Base-by-base conservation (phyloP, 1,284 basidiomycete genomes). In the Stereum hirsutum region DNA sequence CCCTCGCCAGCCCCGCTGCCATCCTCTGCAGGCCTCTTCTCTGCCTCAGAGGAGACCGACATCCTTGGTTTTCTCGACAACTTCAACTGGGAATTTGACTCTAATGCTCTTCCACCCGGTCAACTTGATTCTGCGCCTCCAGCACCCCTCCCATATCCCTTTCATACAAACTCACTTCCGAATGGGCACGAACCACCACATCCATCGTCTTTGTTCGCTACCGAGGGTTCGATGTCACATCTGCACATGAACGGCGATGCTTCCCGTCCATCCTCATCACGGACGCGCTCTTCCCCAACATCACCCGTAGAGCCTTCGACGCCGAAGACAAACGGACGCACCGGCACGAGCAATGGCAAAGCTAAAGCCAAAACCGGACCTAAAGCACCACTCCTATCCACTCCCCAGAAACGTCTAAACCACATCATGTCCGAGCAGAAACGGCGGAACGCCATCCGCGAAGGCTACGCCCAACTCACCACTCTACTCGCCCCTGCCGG, bases 361-460 rank as follows among this genome's bases (percentile, higher is more conserved):
- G n/a, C 20, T 42, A 32, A 7, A 11, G n/a, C 35, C 43, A 23
- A 43, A 35, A 20, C 44, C 45, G 33, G 42, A 48, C 15, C 19
- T 44, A 2, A 14, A 32, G 6, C 6, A 50, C 68, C 78, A 0
- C 69, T 89, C 7, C 70, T 93, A 19, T 85, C 87, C 7, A 82
- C 80, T 7, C 88, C 87, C 0, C 89, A 93, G 59, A 93, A 93
- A 60, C 78, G 90, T 23, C 77, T 90, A n/a, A 93, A 93, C 59
- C 89, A 93, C 65, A 93, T 93, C 66, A 82, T 90, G 69, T 89
- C 85, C 10, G 89, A 93, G 63, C 90, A 93, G 63, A 91, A 90
- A 60, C 80, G 89, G 2, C 75, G 89, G 2, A 90, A 91, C 49
- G 87, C 89, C 38, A 93, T 93, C 52, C 78, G 89, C 27, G 84